phyloP scores from a whole-genome alignment of 225 moss, liverwort and hornwort genomes.

The Neckera pumila region DNA sequence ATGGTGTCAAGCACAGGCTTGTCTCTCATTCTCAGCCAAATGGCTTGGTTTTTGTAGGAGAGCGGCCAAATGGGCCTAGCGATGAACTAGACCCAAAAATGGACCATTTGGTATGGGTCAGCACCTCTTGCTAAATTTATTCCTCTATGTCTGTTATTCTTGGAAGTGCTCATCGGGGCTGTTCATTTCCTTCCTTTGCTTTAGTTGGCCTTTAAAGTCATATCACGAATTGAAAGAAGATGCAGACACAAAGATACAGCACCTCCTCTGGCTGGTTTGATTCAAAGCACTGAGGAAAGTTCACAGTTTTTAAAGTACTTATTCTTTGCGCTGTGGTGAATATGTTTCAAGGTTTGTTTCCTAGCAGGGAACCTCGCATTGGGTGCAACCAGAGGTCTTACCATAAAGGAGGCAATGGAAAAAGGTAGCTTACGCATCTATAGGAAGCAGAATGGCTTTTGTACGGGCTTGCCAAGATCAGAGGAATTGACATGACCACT shows the following conservation, averaged over 20 bases:
- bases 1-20: slow-evolving; percentile 74
- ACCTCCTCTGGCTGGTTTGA: background rate
- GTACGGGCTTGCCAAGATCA: background rate
- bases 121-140: background rate
- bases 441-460: background rate
- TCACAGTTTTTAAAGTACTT: background rate
- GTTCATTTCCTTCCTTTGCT: background rate
- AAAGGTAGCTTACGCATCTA: slow-evolving; percentile 23
- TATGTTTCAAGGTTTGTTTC: slow-evolving; percentile 78
- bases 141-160: background rate
- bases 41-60: slow-evolving; percentile 80
- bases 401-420: slow-evolving; percentile 58
- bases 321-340: slow-evolving; percentile 9
- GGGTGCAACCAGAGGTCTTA: slow-evolving; percentile 81
- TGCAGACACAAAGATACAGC: background rate
- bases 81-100: slow-evolving; percentile 72
- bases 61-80: slow-evolving; percentile 49
- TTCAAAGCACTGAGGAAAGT: background rate
- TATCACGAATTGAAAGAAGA: background rate
- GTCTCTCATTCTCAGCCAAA: slow-evolving; percentile 62
- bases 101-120: slow-evolving; percentile 78
- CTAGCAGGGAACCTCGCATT: slow-evolving; percentile 93
- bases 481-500: background rate
- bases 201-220: background rate
- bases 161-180: background rate